Evolutionary conservation across 192 early-diverging fungal species (phyloP).

Genomic region (Bifiguratus adelaidae): DNA sequence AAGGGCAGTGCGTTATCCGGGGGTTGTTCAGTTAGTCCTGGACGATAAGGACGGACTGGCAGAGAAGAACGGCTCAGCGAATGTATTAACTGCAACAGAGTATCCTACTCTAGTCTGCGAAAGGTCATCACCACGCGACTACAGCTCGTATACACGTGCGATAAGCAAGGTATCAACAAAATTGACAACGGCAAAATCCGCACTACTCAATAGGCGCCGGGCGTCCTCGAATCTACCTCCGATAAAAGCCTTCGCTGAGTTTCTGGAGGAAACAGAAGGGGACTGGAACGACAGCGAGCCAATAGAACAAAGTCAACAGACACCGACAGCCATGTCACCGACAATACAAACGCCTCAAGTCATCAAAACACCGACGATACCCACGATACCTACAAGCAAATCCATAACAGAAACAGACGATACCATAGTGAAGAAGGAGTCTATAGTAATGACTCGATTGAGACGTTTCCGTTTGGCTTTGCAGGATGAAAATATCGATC

Average conservation of each 20-base stretch:
- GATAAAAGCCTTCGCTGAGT: conserved; percentile 18
- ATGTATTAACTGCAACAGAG: conserved; percentile 11
- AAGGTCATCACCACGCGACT: background rate
- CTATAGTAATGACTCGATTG: conserved; percentile 18
- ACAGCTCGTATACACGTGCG: too few species aligned
- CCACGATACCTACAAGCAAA: conserved; percentile 1
- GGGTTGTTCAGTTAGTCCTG: too few species aligned
- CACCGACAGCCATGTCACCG: background rate
- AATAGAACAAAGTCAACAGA: background rate
- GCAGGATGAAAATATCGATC: conserved; percentile 50
- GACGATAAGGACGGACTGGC: too few species aligned
- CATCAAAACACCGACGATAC: background rate
- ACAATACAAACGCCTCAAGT: conserved; percentile 1
- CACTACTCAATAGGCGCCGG: background rate
- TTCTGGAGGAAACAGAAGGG: conserved; percentile 27
- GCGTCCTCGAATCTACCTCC: conserved; percentile 6
- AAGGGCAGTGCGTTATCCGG: too few species aligned
- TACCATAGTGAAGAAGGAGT: conserved; percentile 1
- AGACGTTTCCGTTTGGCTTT: conserved; percentile 37
- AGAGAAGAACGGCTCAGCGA: conserved; percentile 37
- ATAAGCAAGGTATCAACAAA: too few species aligned
- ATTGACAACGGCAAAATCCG: background rate
- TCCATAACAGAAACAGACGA: conserved; percentile 18
- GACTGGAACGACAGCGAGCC: conserved; percentile 22
- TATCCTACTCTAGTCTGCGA: background rate